Evolutionary conservation across 441 rosid genomes (phyloP), one percentile per base, ranked within the genome.

Genomic region (Pelargonium citronellum): DNA sequence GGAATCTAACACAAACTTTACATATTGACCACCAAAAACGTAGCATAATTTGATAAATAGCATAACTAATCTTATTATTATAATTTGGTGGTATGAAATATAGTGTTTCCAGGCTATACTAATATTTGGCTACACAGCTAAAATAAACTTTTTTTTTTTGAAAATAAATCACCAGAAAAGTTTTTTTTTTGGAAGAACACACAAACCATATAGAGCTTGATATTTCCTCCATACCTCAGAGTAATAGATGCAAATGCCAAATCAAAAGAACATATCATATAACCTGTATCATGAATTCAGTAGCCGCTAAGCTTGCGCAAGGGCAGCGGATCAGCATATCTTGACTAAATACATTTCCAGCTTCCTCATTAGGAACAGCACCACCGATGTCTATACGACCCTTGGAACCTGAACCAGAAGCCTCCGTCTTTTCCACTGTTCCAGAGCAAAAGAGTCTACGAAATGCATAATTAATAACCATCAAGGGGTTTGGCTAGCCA

Each of bases 271-370:
- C 22, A 47, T n/a, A 5, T 65, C 16, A 17, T 30, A 66, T 74
- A 66, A 77, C 76, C 79, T 77, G 76, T 69, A 73, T 53, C 76
- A 73, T 69, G 13, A 19, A 24, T 20, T 69, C 79, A 60, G 30
- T 69, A 47, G 19, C 73, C 57, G 55, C 63, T 37, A 70, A 51
- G 39, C 46, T 72, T 39, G 68, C 71, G 17, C 79, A 77, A 22
- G 74, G 79, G 55, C 79, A 77, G 71, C 64, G 67, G 30, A 73
- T 16, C 61, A 24, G 69, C 20, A 15, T 22, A 37, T 17, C 67
- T 57, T 67, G 46, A 72, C 15, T 60, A 64, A 44, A 47, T 60
- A 51, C 62, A 24, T 69, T 68, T 69, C 51, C 71, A 60, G 46
- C 68, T 60, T 61, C 79, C 16, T n/a, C 67, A 60, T 51, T 67